phyloP scores from a whole-genome alignment of 2,329 filamentous ascomycete species.

The Ophiostoma australiae region DNA sequence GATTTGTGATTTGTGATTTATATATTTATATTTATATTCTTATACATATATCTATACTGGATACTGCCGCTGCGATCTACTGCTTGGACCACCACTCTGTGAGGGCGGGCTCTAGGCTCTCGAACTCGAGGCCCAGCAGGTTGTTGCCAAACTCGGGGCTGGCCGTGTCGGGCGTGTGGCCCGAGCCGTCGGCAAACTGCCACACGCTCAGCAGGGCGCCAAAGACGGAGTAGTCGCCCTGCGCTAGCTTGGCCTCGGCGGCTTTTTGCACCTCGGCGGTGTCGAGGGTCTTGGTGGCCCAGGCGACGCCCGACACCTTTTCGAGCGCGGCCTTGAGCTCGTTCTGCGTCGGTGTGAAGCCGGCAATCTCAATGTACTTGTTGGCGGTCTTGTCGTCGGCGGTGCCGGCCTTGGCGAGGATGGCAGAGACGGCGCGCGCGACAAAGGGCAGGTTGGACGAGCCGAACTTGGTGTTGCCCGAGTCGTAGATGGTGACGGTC shows the following conservation, averaged over 20 bases:
- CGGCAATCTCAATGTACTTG: slow-evolving; percentile 52
- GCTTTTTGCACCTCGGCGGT: slow-evolving; percentile 36
- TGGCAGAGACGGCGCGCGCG: slow-evolving; percentile 30
- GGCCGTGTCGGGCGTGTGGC: slow-evolving; percentile 29
- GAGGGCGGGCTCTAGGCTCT: slow-evolving; percentile 27
- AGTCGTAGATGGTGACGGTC: slow-evolving; percentile 38
- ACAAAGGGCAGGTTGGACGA: slow-evolving; percentile 31
- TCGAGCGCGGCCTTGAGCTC: slow-evolving; percentile 52
- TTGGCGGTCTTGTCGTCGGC: slow-evolving; percentile 33
- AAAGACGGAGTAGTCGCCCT: slow-evolving; percentile 38
- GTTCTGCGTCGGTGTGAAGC: slow-evolving; percentile 54
- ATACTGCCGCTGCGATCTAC: slow-evolving; percentile 2
- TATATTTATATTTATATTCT: neutral
- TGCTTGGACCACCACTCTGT: slow-evolving; percentile 25
- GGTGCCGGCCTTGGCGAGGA: slow-evolving; percentile 30
- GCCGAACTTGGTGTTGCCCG: slow-evolving; percentile 30
- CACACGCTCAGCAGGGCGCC: slow-evolving; percentile 31
- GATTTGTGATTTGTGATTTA: neutral
- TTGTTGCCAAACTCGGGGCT: slow-evolving; percentile 28
- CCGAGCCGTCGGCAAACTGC: slow-evolving; percentile 37
- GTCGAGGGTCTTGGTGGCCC: slow-evolving; percentile 40
- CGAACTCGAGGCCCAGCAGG: slow-evolving; percentile 31
- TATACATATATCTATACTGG: neutral
- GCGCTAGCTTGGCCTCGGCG: slow-evolving; percentile 41
- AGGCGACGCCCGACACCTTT: slow-evolving; percentile 46